Evolutionary conservation across 2,329 filamentous ascomycete species (phyloP).

Genomic region (Aaosphaeria pasadenensis): DNA sequence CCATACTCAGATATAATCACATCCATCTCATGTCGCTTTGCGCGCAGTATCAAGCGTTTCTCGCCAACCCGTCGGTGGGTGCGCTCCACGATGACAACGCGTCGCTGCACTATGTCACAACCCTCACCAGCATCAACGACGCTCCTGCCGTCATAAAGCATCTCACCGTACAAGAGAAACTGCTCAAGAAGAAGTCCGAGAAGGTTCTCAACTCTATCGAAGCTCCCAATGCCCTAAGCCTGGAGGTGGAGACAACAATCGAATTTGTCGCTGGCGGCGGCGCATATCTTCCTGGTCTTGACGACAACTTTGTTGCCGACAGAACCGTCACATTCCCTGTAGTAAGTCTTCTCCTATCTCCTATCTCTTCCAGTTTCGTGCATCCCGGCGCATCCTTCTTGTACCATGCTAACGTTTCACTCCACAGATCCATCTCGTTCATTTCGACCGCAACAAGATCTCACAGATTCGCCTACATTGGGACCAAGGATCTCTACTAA

Average conservation of each 20-base stretch:
- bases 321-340: constrained; percentile 75
- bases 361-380: background rate
- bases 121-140: constrained; percentile 70
- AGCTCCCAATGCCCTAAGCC: constrained; percentile 63
- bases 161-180: constrained; percentile 65
- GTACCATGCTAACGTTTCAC: constrained; percentile 5
- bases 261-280: constrained; percentile 81
- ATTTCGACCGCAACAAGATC: constrained; percentile 78
- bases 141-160: constrained; percentile 79
- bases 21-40: constrained; percentile 35
- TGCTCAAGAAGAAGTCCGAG: constrained; percentile 80
- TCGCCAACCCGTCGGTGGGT: constrained; percentile 41
- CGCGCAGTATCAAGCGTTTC: constrained; percentile 44
- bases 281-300: constrained; percentile 80
- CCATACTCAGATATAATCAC: background rate
- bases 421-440: constrained; percentile 69
- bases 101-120: constrained; percentile 78
- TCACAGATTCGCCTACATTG: constrained; percentile 84
- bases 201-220: constrained; percentile 73
- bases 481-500: constrained; percentile 92
- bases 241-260: constrained; percentile 78
- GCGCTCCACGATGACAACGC: constrained; percentile 43
- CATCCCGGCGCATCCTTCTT: background rate
- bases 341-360: constrained; percentile 53
- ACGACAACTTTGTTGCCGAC: constrained; percentile 92